Percentiles rank a stretch among this genome's conserved stretches.
Conservation (phyloP, 305 asterid genomes). For the Fraxinus sp. region DNA sequence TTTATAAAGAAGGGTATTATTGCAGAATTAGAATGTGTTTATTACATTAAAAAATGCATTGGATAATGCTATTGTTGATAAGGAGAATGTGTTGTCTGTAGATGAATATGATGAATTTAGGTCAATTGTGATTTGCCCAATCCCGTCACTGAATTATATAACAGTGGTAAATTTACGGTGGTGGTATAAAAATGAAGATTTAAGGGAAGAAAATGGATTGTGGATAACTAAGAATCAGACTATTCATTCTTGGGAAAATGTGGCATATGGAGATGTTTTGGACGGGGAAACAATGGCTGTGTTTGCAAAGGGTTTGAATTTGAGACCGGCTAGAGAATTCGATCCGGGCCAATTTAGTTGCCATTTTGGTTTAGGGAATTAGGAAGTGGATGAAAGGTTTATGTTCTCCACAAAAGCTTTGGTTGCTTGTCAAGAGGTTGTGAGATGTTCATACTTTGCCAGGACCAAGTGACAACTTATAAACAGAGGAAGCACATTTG, state of each 20-base stretch:
- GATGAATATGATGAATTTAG: conserved; percentile 63
- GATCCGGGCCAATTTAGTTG: conserved; percentile 69
- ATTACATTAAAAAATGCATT: conserved; percentile 28
- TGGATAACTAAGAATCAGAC: conserved; percentile 26
- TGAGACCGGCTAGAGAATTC: conserved; percentile 61
- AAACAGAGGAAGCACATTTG: too few species aligned
- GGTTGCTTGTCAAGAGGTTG: conserved; percentile 83
- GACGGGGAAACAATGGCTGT: conserved; percentile 68
- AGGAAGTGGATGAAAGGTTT: conserved; percentile 28
- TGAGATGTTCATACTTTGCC: conserved; percentile 45
- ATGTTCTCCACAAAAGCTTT: conserved; percentile 55
- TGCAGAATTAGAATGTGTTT: conserved; percentile 61
- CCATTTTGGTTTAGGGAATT: conserved; percentile 61
- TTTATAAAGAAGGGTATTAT: conserved; percentile 9
- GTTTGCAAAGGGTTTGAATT: conserved; percentile 89
- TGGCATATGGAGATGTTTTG: conserved; percentile 62
- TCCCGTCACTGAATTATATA: conserved; percentile 54
- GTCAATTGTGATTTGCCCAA: conserved; percentile 59
- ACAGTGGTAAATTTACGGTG: conserved; percentile 40
- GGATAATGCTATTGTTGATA: conserved; percentile 21
- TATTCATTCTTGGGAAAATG: conserved; percentile 56
- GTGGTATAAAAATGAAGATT: conserved; percentile 32
- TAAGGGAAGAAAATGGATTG: conserved; percentile 23
- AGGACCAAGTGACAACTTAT: too few species aligned
- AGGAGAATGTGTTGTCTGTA: conserved; percentile 48